phyloP scores from a whole-genome alignment of 2,329 filamentous ascomycete species.

The Elsinoe ampelina region DNA sequence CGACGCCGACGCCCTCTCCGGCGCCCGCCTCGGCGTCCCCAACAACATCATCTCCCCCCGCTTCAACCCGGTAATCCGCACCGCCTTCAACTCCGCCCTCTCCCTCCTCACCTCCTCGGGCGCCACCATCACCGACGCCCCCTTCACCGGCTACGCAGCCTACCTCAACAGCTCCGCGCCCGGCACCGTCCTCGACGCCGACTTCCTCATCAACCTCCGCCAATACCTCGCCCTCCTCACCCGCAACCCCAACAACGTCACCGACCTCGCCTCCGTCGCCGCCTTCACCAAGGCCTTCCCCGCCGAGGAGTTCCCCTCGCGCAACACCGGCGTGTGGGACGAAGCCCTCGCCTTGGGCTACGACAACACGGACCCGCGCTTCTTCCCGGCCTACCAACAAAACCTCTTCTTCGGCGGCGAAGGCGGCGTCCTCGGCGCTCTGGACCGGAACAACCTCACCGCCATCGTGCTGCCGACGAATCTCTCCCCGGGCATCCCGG shows the following conservation, averaged over 20 bases:
- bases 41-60: slow-evolving; percentile 40
- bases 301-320: slow-evolving; percentile 50
- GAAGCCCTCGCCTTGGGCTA: slow-evolving; percentile 42
- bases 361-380: slow-evolving; percentile 47
- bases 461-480: slow-evolving; percentile 53
- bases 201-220: slow-evolving; percentile 50
- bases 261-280: slow-evolving; percentile 42
- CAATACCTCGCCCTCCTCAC: slow-evolving; percentile 49
- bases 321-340: slow-evolving; percentile 53
- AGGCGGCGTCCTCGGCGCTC: slow-evolving; percentile 52
- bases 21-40: slow-evolving; percentile 56
- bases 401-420: slow-evolving; percentile 47
- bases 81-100: slow-evolving; percentile 49
- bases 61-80: slow-evolving; percentile 35
- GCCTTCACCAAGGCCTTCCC: slow-evolving; percentile 47
- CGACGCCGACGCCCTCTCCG: slow-evolving; percentile 42
- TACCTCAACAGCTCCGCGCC: slow-evolving; percentile 34
- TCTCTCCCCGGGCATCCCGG: slow-evolving; percentile 40
- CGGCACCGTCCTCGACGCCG: slow-evolving; percentile 43
- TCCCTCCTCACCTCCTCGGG: slow-evolving; percentile 45
- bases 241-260: slow-evolving; percentile 49
- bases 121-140: slow-evolving; percentile 51
- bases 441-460: slow-evolving; percentile 48
- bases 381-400: slow-evolving; percentile 49
- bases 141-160: slow-evolving; percentile 46